Conservation (phyloP, 345 rosid genomes). For the Euphorbia pulcherrima region DNA sequence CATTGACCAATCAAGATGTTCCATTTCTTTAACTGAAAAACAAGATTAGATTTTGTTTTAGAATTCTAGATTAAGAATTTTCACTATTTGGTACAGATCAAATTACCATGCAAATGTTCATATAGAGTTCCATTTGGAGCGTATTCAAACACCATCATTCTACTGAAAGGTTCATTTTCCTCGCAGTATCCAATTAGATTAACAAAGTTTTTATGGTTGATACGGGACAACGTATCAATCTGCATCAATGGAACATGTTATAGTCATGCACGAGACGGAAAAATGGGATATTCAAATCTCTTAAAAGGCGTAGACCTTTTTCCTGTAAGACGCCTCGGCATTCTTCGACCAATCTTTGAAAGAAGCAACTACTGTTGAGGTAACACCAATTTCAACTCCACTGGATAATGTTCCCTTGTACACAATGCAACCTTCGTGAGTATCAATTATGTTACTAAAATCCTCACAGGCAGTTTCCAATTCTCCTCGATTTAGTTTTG, state of each 20-base stretch:
- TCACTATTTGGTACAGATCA: neutral
- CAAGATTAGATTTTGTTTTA: constrained; percentile 18
- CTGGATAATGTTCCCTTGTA: constrained; percentile 97
- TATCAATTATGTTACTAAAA: constrained; percentile 85
- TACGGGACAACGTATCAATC: constrained; percentile 70
- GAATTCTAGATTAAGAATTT: constrained; percentile 7
- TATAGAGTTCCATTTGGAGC: constrained; percentile 85
- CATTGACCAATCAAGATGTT: constrained; percentile 85
- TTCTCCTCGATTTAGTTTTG: constrained; percentile 78
- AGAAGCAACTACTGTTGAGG: constrained; percentile 44
- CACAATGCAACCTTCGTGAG: constrained; percentile 47
- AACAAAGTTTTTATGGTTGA: constrained; percentile 92
- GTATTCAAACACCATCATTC: constrained; percentile 99
- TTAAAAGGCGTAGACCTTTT: constrained; percentile 45
- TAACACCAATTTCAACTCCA: constrained; percentile 94
- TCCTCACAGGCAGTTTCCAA: constrained; percentile 98
- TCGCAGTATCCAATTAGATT: constrained; percentile 83
- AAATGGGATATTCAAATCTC: neutral
- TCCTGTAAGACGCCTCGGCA: constrained; percentile 63
- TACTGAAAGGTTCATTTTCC: constrained; percentile 79
- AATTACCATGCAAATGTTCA: constrained; percentile 85
- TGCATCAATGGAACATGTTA: constrained; percentile 16
- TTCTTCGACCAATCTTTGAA: constrained; percentile 62
- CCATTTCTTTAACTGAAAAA: constrained; percentile 68
- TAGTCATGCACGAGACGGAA: too few species aligned